These are phyloP conservation scores for Stachybotrys chartarum DNA, from an alignment of 2,329 filamentous ascomycete species.

Conservation along the genomic window DNA sequence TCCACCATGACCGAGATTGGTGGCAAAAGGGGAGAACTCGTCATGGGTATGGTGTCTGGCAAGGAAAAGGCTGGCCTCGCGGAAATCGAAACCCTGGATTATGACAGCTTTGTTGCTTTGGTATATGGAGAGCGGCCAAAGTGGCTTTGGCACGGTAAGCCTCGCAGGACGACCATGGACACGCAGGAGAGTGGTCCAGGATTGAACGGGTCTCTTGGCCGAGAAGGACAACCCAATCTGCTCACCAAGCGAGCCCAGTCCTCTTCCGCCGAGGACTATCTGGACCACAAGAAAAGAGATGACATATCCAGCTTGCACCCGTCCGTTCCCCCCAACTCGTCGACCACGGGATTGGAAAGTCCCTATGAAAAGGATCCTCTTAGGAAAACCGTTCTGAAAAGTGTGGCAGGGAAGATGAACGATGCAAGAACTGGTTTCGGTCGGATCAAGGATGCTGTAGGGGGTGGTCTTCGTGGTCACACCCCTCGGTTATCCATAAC, in stretches of 20 bases:
- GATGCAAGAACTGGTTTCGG: constrained; percentile 78
- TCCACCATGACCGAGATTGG: constrained; percentile 90
- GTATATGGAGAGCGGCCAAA: constrained; percentile 77
- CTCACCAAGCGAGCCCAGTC: constrained; percentile 43
- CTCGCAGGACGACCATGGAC: constrained; percentile 53
- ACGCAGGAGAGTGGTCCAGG: constrained; percentile 41
- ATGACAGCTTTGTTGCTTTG: constrained; percentile 74
- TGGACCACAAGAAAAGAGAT: constrained; percentile 35
- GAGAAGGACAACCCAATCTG: constrained; percentile 36
- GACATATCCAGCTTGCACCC: constrained; percentile 37
- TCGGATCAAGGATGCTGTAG: constrained; percentile 79
- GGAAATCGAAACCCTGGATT: constrained; percentile 85
- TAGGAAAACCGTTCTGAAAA: constrained; percentile 66
- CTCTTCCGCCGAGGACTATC: constrained; percentile 45
- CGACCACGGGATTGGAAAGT: constrained; percentile 38
- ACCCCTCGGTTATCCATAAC: constrained; percentile 40
- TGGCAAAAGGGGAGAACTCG: constrained; percentile 88
- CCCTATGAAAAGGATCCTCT: constrained; percentile 48
- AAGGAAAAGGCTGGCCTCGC: constrained; percentile 84
- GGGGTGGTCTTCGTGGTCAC: constrained; percentile 49
- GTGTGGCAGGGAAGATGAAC: constrained; percentile 69
- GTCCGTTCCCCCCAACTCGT: constrained; percentile 35
- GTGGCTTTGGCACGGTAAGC: constrained; percentile 93
- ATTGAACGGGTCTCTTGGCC: constrained; percentile 43
- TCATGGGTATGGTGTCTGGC: constrained; percentile 87